Percentiles rank a stretch among this genome's conserved stretches.
These are phyloP conservation scores for Bauhinia variegata DNA, from an alignment of 306 rosid species.

Conservation along the genomic window DNA sequence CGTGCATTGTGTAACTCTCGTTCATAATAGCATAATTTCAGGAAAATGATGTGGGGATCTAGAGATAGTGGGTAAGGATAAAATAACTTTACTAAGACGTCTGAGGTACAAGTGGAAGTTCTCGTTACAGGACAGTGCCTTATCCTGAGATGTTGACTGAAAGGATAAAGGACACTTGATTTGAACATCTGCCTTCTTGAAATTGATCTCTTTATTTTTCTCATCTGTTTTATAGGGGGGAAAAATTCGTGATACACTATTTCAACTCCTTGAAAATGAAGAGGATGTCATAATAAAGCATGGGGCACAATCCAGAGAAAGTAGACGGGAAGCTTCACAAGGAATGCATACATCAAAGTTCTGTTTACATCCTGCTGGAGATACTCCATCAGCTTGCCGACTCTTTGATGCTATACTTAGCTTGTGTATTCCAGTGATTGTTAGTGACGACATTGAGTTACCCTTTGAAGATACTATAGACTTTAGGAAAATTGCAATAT, in stretches of 20 bases:
- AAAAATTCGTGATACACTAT: conserved; percentile 81
- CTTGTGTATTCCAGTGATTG: conserved; percentile 86
- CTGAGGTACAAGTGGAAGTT: no score
- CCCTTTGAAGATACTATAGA: conserved; percentile 93
- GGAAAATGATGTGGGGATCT: no score
- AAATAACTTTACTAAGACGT: no score
- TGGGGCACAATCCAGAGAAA: conserved; percentile 93
- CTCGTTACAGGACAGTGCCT: no score
- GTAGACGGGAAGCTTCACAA: conserved; percentile 81
- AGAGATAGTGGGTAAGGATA: no score
- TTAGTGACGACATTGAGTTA: conserved; percentile 82
- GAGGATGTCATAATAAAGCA: conserved; percentile 74
- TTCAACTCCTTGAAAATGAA: conserved; percentile 77
- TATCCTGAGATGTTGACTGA: no score
- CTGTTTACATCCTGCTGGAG: conserved; percentile 97
- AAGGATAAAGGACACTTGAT: neutral
- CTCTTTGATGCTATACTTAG: conserved; percentile 94
- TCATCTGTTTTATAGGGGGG: conserved; percentile 66
- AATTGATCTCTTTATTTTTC: conserved; percentile 18
- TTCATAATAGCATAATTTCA: no score
- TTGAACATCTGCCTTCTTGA: neutral
- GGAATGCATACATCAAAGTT: conserved; percentile 96
- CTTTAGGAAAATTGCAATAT: conserved; percentile 79
- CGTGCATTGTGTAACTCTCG: no score
- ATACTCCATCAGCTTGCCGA: conserved; percentile 97